Percentiles rank a stretch among this genome's conserved stretches.
These are phyloP conservation scores for Taphrina communis DNA, from an alignment of 1,139 yeast species.

Conservation along the genomic window DNA sequence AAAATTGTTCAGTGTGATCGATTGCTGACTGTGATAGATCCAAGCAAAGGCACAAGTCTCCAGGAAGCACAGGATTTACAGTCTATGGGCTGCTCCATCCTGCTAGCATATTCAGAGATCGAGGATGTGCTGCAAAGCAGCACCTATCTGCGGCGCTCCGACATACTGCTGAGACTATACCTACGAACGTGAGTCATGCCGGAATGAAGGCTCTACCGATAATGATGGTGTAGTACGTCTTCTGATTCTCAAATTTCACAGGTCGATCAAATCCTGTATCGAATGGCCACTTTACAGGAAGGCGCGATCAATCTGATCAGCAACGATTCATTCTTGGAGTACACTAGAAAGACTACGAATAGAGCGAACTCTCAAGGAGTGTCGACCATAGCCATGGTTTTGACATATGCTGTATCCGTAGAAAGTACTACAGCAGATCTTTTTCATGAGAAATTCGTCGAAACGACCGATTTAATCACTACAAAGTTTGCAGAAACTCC, in stretches of 20 bases:
- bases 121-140: background rate
- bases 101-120: conserved; percentile 17
- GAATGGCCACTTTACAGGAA: background rate
- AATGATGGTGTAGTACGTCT: background rate
- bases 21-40: background rate
- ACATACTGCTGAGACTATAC: conserved; percentile 15
- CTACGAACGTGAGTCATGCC: background rate
- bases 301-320: conserved; percentile 22
- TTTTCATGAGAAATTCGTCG: conserved; percentile 2
- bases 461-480: background rate
- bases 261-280: background rate
- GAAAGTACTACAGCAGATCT: conserved; percentile 1
- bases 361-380: background rate
- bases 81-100: conserved; percentile 19
- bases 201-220: background rate
- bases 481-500: background rate
- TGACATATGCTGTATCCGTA: background rate
- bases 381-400: background rate
- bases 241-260: background rate
- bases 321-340: background rate
- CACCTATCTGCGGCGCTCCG: conserved; percentile 16
- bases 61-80: conserved; percentile 20
- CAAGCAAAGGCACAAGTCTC: background rate
- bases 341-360: background rate
- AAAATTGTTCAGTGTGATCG: no score